A percentile compares a stretch with the other conserved stretches of the same genome.
Conservation (phyloP, 164 flowering plant species). For the Chimonanthus praecox region DNA sequence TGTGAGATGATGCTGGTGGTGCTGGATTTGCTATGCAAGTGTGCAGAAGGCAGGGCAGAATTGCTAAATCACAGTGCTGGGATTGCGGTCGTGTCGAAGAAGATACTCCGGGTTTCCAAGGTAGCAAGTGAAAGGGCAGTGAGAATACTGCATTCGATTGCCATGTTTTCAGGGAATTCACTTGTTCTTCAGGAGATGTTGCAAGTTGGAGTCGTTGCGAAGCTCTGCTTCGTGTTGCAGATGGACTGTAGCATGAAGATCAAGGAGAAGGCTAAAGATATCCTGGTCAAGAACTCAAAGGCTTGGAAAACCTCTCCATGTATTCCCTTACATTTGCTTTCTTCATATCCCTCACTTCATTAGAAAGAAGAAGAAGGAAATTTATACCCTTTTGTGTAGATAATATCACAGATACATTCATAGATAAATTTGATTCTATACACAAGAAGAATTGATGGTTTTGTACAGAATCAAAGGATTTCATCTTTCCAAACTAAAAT, state of each 20-base stretch:
- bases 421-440: too few species aligned
- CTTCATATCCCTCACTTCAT: constrained; percentile 43
- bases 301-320: constrained; percentile 69
- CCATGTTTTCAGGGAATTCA: constrained; percentile 43
- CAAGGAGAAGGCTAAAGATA: constrained; percentile 61
- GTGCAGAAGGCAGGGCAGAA: constrained; percentile 81
- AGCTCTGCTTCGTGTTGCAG: constrained; percentile 73
- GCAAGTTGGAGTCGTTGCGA: constrained; percentile 72
- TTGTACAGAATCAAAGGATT: too few species aligned
- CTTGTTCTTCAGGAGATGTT: constrained; percentile 73
- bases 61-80: constrained; percentile 61
- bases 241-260: constrained; percentile 44
- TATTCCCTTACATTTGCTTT: constrained; percentile 43
- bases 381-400: too few species aligned
- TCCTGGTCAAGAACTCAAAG: constrained; percentile 59
- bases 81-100: constrained; percentile 71
- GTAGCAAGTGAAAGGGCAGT: constrained; percentile 59
- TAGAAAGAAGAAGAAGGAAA: neutral
- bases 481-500: too few species aligned
- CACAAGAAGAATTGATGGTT: too few species aligned
- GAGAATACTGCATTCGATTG: constrained; percentile 46
- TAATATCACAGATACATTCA: too few species aligned
- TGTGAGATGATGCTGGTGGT: constrained; percentile 42
- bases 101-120: constrained; percentile 71
- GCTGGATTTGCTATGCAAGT: constrained; percentile 55